These are phyloP conservation scores for Rubia balearica DNA, from an alignment of 305 asterid species.

Conservation along the genomic window DNA sequence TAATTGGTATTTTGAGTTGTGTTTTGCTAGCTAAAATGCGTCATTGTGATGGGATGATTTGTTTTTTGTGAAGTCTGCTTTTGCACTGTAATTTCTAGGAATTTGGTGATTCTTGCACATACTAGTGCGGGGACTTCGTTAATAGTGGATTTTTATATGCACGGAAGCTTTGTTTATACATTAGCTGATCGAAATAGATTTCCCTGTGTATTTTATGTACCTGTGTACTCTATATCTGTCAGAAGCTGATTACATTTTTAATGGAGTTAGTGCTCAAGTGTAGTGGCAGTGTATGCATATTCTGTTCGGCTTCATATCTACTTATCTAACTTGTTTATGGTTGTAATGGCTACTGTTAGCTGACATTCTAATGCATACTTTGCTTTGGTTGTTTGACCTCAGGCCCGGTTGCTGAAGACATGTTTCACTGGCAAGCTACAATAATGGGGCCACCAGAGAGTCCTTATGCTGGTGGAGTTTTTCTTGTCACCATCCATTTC, in stretches of 20 bases:
- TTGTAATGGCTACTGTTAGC: background rate
- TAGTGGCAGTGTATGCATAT: background rate
- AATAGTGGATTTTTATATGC: too few relatives aligned
- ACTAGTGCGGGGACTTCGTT: too few relatives aligned
- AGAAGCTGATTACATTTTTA: background rate
- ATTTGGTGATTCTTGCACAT: too few relatives aligned
- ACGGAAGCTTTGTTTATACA: too few relatives aligned
- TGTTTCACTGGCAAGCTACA: conserved; percentile 44
- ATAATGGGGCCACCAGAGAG: conserved; percentile 41
- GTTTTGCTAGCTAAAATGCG: background rate
- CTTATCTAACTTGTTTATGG: background rate
- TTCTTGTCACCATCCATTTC: conserved; percentile 34
- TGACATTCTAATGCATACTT: too few relatives aligned
- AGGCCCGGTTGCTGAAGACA: conserved; percentile 40
- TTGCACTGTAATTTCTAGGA: too few relatives aligned
- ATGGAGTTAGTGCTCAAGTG: too few relatives aligned
- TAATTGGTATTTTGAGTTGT: background rate
- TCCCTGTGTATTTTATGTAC: too few relatives aligned
- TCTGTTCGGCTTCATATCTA: background rate
- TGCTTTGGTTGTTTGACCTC: background rate
- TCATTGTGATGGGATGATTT: background rate
- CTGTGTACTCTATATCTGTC: too few relatives aligned
- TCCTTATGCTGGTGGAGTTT: conserved; percentile 38
- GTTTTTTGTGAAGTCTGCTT: too few relatives aligned
- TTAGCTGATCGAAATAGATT: too few relatives aligned